These are phyloP conservation scores for Nelumbo lutea DNA, from an alignment of 164 flowering plant species.

Conservation along the genomic window DNA sequence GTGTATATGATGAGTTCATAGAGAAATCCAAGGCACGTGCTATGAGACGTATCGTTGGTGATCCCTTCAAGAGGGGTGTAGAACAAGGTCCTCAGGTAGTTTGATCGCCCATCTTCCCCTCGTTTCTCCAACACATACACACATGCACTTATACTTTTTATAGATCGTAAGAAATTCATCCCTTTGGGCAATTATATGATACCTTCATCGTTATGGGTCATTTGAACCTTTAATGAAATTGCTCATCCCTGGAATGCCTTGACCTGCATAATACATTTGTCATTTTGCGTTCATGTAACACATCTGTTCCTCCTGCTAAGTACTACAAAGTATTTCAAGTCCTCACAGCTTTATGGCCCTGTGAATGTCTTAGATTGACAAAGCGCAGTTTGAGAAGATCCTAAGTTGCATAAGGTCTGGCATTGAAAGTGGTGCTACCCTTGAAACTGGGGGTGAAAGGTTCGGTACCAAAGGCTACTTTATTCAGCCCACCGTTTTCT, in stretches of 20 bases:
- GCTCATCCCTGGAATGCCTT: no score
- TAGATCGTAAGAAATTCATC: no score
- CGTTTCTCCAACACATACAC: no score
- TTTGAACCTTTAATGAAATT: no score
- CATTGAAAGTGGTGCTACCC: conserved; percentile 65
- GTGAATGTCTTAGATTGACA: conserved; percentile 52
- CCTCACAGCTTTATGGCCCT: background rate
- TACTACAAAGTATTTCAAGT: background rate
- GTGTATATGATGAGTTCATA: conserved; percentile 71
- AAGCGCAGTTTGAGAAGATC: conserved; percentile 72
- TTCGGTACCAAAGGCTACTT: conserved; percentile 72
- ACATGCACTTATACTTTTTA: no score
- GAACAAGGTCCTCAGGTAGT: conserved; percentile 96
- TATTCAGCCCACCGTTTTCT: conserved; percentile 93
- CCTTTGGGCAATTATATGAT: no score
- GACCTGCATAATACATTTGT: no score
- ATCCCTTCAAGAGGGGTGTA: conserved; percentile 73
- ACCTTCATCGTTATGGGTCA: no score
- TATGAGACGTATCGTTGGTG: conserved; percentile 68
- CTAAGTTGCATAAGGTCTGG: conserved; percentile 67
- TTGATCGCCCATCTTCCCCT: no score
- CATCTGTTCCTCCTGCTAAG: background rate
- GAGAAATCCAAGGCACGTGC: conserved; percentile 82
- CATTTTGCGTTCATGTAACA: no score
- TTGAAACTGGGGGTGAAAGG: conserved; percentile 77